phyloP scores from a whole-genome alignment of 768 basidiomycete species.

The Strobilomyces confusus region DNA sequence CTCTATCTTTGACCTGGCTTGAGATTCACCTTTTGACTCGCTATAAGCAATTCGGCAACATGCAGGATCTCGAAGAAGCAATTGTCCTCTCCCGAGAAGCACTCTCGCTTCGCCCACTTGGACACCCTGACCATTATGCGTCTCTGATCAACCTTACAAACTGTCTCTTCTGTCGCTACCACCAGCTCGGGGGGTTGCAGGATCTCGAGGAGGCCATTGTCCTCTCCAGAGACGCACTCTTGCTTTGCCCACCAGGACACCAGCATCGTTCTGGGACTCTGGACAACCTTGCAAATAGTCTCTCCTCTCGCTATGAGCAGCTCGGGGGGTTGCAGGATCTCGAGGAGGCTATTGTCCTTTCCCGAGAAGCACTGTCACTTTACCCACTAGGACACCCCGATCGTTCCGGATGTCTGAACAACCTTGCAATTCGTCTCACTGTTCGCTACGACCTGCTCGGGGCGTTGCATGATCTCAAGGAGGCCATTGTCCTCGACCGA shows the following conservation, averaged over 20 bases:
- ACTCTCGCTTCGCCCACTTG: background rate
- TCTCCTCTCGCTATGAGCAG: background rate
- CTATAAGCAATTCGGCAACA: background rate
- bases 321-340: background rate
- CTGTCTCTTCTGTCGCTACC: background rate
- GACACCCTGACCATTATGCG: background rate
- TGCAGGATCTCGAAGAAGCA: background rate
- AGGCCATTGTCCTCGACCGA: background rate
- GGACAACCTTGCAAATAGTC: background rate
- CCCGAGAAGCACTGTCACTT: background rate
- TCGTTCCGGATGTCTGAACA: background rate
- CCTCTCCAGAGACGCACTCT: background rate
- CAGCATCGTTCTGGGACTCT: background rate
- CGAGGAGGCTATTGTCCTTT: background rate
- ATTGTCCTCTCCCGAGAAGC: background rate
- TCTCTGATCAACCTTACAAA: background rate
- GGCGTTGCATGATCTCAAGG: background rate
- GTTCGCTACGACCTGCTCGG: background rate
- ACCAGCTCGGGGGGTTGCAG: background rate
- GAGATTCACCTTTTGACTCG: too few relatives aligned
- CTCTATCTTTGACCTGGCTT: too few relatives aligned
- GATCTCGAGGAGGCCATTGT: background rate
- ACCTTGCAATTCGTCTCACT: background rate
- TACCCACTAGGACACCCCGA: background rate
- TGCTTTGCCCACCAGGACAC: background rate